Base-by-base conservation (phyloP, 768 basidiomycete species). In the Rickenella mellea region DNA sequence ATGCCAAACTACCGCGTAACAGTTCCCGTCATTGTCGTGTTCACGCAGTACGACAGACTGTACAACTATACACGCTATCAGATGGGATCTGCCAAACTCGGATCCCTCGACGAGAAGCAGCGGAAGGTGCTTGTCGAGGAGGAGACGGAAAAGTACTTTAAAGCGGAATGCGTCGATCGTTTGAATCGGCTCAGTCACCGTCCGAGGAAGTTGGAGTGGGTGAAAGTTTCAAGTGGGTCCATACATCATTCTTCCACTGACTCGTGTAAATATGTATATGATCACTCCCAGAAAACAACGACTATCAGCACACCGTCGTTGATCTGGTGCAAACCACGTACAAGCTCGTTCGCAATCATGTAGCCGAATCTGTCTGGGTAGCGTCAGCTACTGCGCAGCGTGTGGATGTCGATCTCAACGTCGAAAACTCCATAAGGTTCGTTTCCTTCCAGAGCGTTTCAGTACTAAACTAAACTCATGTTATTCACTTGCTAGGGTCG, bases 11-110 rank as follows among this genome's bases (percentile, higher is more conserved):
- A 14, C 10, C 19, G 22, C 10, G 26, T 10, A 24, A 11, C 11
- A 62, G 59, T 61, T 1, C 62, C 62, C 14, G 44, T 62, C 26
- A 52, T 64, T 21, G 54, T 53, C 14, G 55, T 64, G 2, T 64
- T 64, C 45, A 64, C 62, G 6, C 57, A 64, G 42, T 64, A 53
- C 44, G 62, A 64, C 43, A 38, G 46, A 12, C 53, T 61, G 19
- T 9, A 25, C 24, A 11, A 14, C 28, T 26, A 27, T 11, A 20
- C n/a, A n/a, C n/a, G n/a, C n/a, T n/a, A n/a, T n/a, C n/a, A 37
- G 10, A 37, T 10, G 12, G 10, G 21, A 12, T 11, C 10, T 19
- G 11, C n/a, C 24, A 19, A 40, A 40, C 21, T 25, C 11, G 14
- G 8, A 21, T 26, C 10, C 21, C n/a, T 11, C 9, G 35, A 51